Percentiles rank a stretch among this genome's conserved stretches.
phyloP scores from a whole-genome alignment of 2,329 filamentous ascomycete species.

The Ceratocystis albifundus region DNA sequence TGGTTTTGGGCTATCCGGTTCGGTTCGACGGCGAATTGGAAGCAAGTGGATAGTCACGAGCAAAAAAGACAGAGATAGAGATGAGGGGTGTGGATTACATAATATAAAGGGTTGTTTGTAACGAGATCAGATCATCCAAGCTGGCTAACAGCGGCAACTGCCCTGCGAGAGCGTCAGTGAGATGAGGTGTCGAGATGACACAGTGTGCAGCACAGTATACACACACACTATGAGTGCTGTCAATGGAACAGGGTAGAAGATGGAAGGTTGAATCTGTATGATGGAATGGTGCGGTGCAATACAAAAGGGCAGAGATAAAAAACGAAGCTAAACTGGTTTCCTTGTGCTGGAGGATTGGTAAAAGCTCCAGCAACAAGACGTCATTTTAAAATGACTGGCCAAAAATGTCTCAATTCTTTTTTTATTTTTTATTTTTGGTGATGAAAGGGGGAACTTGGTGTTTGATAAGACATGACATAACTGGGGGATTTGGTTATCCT shows the following conservation, averaged over 20 bases:
- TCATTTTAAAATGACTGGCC: neutral
- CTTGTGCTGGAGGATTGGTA: neutral
- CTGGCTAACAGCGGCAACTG: neutral
- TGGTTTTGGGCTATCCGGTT: neutral
- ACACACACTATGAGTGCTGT: neutral
- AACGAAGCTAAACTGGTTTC: neutral
- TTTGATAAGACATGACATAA: neutral
- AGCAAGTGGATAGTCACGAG: neutral
- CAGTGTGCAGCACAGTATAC: neutral
- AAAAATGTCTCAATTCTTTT: conserved; percentile 1
- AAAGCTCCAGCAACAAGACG: neutral
- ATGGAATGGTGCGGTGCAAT: neutral
- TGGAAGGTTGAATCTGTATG: too few species aligned
- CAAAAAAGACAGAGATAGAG: neutral
- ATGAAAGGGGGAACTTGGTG: too few species aligned
- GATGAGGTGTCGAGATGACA: neutral
- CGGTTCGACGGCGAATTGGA: neutral
- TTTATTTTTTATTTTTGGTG: too few species aligned
- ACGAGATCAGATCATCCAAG: neutral
- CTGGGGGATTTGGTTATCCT: neutral
- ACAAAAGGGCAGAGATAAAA: neutral
- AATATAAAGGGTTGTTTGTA: neutral
- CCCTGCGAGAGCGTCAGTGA: neutral
- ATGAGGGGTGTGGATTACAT: neutral
- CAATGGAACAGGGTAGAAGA: too few species aligned